Evolutionary conservation across 441 rosid genomes (phyloP), one percentile per base, ranked within the genome.

Genomic region (Biscutella auriculata): DNA sequence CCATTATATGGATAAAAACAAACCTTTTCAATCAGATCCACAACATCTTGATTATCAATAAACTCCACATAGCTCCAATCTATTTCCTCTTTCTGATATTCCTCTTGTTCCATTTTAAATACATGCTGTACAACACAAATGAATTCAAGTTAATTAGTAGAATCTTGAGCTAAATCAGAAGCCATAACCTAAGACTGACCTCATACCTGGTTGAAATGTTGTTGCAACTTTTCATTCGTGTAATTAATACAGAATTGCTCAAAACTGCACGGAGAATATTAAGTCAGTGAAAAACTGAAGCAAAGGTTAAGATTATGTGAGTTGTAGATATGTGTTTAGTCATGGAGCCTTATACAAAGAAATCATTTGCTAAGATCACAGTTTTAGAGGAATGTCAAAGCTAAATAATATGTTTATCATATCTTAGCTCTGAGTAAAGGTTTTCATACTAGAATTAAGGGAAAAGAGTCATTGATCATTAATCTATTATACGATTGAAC

Each of bases 131-230:
- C 50, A 54, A 53, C 29, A 63, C 47, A 21, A 66, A 42, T 29
- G 17, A 48, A 17, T 32, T 69, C 44, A 68, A 55, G 65, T 73
- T 56, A 66, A 50, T 45, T 15, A 58, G 36, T 55, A 58, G 9
- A 60, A 45, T 54, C 30, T n/a, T 36, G 40, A 62, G 55, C 55
- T 50, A 63, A 71, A 48, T 53, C 54, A 30, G 23, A 53, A 52
- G 42, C 57, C 60, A 37, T 60, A 50, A 69, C 71, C 67, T 57
- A 67, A 47, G 71, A 72, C 75, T 77, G 66, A 71, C 76, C 78
- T 77, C 77, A 52, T 84, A 81, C 91, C 87, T 84, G 87, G 77
- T 84, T 84, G 80, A 84, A 84, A 84, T 84, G 87, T 44, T 84
- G 91, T 56, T 84, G 91, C 66, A 84, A 55, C 77, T 79, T 84